Evolutionary conservation across 352 stramenopile species (phyloP), one percentile per base, ranked within the genome.

Genomic region (Pythium sp.): DNA sequence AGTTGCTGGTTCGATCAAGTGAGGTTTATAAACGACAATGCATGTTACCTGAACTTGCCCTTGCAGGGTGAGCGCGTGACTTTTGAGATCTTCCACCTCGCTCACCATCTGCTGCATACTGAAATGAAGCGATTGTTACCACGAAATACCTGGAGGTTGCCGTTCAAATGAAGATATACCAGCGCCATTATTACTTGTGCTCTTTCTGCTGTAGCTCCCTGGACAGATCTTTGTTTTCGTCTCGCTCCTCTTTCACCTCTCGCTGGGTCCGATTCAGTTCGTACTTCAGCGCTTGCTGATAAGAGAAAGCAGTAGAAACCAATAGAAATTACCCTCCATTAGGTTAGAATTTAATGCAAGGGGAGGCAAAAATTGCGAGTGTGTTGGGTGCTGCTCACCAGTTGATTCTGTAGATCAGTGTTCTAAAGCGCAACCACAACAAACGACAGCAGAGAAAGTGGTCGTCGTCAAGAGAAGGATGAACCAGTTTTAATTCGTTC

Each of bases 41-140:
- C 5, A 28, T n/a, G 20, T 61, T 60, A 82, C 81, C 76, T 89
- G 80, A 51, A 87, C 51, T 36, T 91, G 79, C 0, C 76, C 78
- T 41, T 87, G 72, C 0, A 89, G 49, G 3, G 78, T 87, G 47
- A 77, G 43, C 5, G 83, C 61, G n/a, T 78, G 75, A 22, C 62
- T 74, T 51, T 74, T 75, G 0, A 77, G 32, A 9, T 81, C 70
- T 14, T 86, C 74, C 2, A 84, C 49, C 28, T 83, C 77, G 14
- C 62, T 72, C 4, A 28, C 70, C n/a, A 75, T 68, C 18, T 79
- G 59, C 36, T 80, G 68, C n/a, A 80, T 41, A n/a, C 60, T 65
- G 38, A 9, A 22, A 22, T 62, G 9, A 59, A 28, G 22, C 38
- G 14, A 47, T 47, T 47, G 38, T 41, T 47, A 47, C 38, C 15